Percentiles rank a stretch among this genome's conserved stretches.
Conservation (phyloP, 306 rosid genomes). For the Acacia acuminata region DNA sequence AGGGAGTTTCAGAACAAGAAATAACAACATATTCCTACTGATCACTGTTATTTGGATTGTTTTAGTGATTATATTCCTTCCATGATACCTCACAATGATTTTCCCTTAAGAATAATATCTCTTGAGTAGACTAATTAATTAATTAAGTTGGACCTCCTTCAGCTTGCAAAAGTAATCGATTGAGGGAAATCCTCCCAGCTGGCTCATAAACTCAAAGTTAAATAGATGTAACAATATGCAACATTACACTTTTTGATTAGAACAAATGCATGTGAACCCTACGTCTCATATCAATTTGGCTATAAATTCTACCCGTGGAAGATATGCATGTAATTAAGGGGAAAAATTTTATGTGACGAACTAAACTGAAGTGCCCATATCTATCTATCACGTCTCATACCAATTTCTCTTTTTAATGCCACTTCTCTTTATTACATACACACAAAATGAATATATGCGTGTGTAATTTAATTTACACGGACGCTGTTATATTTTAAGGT, state of each 20-base stretch:
- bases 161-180: background rate
- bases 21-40: no score
- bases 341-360: background rate
- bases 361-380: background rate
- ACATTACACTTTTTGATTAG: background rate
- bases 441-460: no score
- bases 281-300: background rate
- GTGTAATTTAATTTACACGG: no score
- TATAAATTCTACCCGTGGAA: background rate
- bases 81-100: no score
- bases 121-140: background rate
- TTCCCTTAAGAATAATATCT: no score
- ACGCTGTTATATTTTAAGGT: background rate
- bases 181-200: background rate
- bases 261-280: background rate
- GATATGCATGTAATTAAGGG: background rate
- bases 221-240: background rate
- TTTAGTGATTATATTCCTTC: no score
- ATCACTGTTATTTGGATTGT: no score
- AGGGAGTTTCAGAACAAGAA: no score
- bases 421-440: background rate
- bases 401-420: background rate
- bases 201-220: background rate
- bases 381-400: background rate
- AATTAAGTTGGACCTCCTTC: background rate